Evolutionary conservation across 73 alveolate genomes (phyloP).

Genomic region (Stentor coeruleus): DNA sequence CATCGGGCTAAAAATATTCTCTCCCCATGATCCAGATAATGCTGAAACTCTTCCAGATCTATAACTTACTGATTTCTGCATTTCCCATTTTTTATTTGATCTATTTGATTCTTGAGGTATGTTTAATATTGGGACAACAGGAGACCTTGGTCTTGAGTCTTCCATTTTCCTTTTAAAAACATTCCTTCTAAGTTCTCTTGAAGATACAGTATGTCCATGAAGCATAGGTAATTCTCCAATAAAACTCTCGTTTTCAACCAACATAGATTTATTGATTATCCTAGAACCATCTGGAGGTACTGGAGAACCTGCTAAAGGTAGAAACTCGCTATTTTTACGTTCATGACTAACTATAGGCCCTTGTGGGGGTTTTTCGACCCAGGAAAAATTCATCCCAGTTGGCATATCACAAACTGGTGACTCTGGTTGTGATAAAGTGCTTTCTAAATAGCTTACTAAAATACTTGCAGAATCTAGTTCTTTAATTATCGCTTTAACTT

Average conservation of each 20-base stretch:
- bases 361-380: too few relatives aligned
- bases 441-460: background rate
- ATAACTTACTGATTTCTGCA: constrained; percentile 19
- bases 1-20: background rate
- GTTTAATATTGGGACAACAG: background rate
- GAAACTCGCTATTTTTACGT: constrained; percentile 14
- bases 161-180: background rate
- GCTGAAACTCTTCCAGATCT: constrained; percentile 26
- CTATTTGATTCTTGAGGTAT: constrained; percentile 17
- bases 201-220: constrained; percentile 19
- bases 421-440: background rate
- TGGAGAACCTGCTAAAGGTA: background rate
- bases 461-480: constrained; percentile 20
- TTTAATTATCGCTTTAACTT: background rate
- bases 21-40: constrained; percentile 23
- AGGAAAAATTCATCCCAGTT: too few relatives aligned
- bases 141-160: constrained; percentile 11
- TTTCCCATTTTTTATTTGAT: background rate
- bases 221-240: constrained; percentile 1
- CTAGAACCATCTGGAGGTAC: background rate
- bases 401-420: background rate
- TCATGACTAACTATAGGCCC: background rate
- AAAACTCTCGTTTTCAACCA: constrained; percentile 18
- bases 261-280: background rate
- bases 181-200: constrained; percentile 10